Conservation (phyloP, 2,329 filamentous ascomycete genomes). For the Calonectria pteridis region DNA sequence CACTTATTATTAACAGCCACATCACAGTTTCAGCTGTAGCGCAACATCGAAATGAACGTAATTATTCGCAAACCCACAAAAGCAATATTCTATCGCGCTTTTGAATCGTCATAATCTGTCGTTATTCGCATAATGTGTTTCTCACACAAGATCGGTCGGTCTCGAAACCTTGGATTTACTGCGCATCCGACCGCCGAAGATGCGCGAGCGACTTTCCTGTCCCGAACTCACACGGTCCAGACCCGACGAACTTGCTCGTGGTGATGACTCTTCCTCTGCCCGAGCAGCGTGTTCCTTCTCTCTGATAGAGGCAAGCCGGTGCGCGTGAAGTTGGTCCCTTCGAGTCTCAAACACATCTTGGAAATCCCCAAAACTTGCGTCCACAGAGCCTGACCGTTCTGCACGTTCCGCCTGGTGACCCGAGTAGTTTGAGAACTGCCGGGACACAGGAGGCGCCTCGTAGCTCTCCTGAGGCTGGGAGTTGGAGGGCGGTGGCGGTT, state of each 20-base stretch:
- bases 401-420: neutral
- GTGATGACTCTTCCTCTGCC: slow-evolving; percentile 43
- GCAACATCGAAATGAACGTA: slow-evolving; percentile 8
- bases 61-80: neutral
- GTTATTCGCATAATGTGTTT: neutral
- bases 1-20: slow-evolving; percentile 2
- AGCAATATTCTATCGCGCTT: slow-evolving; percentile 13
- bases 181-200: slow-evolving; percentile 46
- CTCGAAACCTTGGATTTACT: slow-evolving; percentile 45
- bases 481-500: neutral
- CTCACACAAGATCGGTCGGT: slow-evolving; percentile 47
- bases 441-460: slow-evolving; percentile 16
- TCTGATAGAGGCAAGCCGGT: slow-evolving; percentile 53
- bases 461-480: slow-evolving; percentile 21
- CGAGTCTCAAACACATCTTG: slow-evolving; percentile 61
- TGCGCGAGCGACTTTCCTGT: slow-evolving; percentile 44
- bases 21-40: neutral
- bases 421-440: slow-evolving; percentile 11
- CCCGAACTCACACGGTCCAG: slow-evolving; percentile 39
- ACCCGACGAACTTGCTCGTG: slow-evolving; percentile 46
- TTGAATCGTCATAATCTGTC: slow-evolving; percentile 20
- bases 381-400: slow-evolving; percentile 35
- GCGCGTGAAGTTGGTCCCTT: slow-evolving; percentile 50
- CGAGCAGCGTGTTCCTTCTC: slow-evolving; percentile 51
- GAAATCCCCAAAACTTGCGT: slow-evolving; percentile 55